Evolutionary conservation across 179 eudicot genomes (phyloP), one percentile per base, ranked within the genome.

Genomic region (Silene noctiflora): DNA sequence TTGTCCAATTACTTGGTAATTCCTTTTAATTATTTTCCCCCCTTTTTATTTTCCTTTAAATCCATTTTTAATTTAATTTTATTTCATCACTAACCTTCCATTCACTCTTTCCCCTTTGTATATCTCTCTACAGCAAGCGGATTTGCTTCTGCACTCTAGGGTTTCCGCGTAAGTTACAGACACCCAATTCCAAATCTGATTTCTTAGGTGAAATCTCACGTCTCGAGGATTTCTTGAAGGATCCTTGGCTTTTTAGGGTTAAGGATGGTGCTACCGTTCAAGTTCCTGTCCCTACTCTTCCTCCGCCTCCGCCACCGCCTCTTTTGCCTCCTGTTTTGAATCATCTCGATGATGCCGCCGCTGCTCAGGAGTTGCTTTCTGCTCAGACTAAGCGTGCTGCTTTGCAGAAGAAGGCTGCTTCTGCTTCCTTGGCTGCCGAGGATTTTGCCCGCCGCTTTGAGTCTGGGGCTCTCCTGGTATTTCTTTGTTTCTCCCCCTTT

Each of bases 1-100:
- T 51, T 93, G 98, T 85, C 98, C 98, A 88, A 93, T 93, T 85
- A 93, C 98, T 78, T 91, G 98, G 98, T 92, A 77, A 63, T 16
- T n/a, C n/a, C n/a, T n/a, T 72, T 59, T 33, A 33, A 33, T 33
- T 33, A 33, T 64, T 3, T 59, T 27, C 33, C 58, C 12, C 27
- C 46, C 31, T 27, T 42, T 9, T 9, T 9, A 39, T 20, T 24
- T 56, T 21, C 25, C 12, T 65, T 14, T 59, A 51, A 4, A n/a
- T 33, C 39, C 1, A 27, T 69, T 16, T 72, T 44, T 25, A 48
- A 51, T 46, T 73, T 56, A 46, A 65, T 4, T 19, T 16, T 6
- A 33, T 56, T 9, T 46, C 39, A 63, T 27, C 21, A 3, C 21
- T 70, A 7, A 68, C 22, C 69, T 39, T 62, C 61, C 19, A 21